phyloP scores from a whole-genome alignment of 108 stramenopile genomes.

The Discostella pseudostelligera region DNA sequence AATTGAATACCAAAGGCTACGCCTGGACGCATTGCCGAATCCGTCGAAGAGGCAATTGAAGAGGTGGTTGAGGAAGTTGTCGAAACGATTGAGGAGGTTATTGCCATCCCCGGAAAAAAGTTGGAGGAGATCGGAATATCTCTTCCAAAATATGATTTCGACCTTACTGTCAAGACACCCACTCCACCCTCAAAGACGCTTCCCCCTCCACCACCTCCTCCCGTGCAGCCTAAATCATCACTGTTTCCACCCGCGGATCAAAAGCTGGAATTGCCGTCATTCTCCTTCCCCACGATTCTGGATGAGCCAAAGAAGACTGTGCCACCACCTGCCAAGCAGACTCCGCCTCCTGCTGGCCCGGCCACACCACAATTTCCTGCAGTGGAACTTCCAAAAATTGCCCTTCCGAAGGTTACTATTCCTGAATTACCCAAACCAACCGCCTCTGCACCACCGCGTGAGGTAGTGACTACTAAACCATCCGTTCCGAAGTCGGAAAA shows the following conservation, averaged over 20 bases:
- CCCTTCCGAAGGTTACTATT: slow-evolving; percentile 46
- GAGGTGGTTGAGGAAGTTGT: slow-evolving; percentile 55
- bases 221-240: slow-evolving; percentile 15
- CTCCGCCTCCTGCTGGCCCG: slow-evolving; percentile 27
- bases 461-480: slow-evolving; percentile 16
- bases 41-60: slow-evolving; percentile 55
- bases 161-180: slow-evolving; percentile 3
- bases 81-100: slow-evolving; percentile 63
- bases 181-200: slow-evolving; percentile 37
- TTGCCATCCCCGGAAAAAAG: slow-evolving; percentile 61
- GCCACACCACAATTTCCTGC: slow-evolving; percentile 27
- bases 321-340: slow-evolving; percentile 25
- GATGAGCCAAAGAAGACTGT: slow-evolving; percentile 17
- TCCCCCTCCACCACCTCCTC: slow-evolving; percentile 25
- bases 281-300: slow-evolving; percentile 32
- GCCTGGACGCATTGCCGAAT: slow-evolving; percentile 64
- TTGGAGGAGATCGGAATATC: slow-evolving; percentile 43
- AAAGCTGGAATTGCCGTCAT: slow-evolving; percentile 24
- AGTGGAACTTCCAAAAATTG: slow-evolving; percentile 57
- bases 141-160: neutral
- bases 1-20: slow-evolving; percentile 56
- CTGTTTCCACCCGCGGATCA: slow-evolving; percentile 40
- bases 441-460: slow-evolving; percentile 20
- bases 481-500: slow-evolving; percentile 21
- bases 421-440: slow-evolving; percentile 9